Base-by-base conservation (phyloP, 1,139 yeast genomes). In the Taiozyma sp. region DNA sequence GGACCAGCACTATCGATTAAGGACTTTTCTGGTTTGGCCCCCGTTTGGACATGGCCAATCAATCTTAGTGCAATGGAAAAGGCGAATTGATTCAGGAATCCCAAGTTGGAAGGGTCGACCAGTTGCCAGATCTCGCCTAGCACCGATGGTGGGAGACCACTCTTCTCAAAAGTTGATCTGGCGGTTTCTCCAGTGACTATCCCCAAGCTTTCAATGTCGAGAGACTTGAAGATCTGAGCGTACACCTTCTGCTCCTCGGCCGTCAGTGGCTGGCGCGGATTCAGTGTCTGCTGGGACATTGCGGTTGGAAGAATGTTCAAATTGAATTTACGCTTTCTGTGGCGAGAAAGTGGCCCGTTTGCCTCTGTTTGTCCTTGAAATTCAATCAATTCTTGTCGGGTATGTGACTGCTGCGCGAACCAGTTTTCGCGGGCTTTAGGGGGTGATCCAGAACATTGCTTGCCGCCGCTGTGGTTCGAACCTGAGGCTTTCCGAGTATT, bases 121-220 rank as follows among this genome's bases (percentile, higher is more conserved):
- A 87, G 67, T 67, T 89, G 95, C 99, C 99, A 95, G 54, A 95
- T 85, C 67, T 91, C 96, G 5, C 97, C 97, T 48, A 93, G 74
- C 40, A 81, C 73, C 22, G 83, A 76, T 3, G 96, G 86, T 8
- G 96, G 84, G 50, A 93, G 76, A 1, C 96, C 96, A 2, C 96
- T 85, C 54, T 87, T 87, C 62, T 92, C 96, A 59, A 95, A 84
- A 6, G 96, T 76, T 10, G 88, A 76, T 58, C 96, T 80, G n/a
- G 97, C 92, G 49, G 85, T 83, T 44, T 87, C 96, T 34, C 99
- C 99, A 9, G 97, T 88, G 53, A 93, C 87, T 45, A 87, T 76
- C 4, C 97, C 97, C 46, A 87, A 72, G 46, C 79, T 78, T 60
- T 88, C 96, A 2, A 85, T 80, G 67, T 93, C 99, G 61, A 93